Evolutionary conservation across 2,329 filamentous ascomycete species (phyloP).

Genomic region (Pseudogymnoascus sp.): DNA sequence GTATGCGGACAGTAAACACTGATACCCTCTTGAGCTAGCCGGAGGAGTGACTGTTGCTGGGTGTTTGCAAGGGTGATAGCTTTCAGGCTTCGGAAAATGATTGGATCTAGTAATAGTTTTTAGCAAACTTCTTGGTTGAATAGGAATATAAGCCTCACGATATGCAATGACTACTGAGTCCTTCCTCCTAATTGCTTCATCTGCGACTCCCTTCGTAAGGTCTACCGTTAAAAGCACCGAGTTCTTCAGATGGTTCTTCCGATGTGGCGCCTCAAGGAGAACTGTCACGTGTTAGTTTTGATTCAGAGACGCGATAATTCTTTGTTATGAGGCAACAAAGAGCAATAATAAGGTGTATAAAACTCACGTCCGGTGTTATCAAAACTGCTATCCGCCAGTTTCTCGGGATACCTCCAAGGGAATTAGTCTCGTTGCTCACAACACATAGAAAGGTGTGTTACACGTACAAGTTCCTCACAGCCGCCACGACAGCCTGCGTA

Average conservation of each 20-base stretch:
- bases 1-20: slow-evolving; percentile 97
- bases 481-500: slow-evolving; percentile 61
- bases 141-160: slow-evolving; percentile 47
- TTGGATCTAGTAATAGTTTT: slow-evolving; percentile 59
- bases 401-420: slow-evolving; percentile 69
- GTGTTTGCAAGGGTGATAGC: slow-evolving; percentile 76
- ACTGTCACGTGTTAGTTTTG: slow-evolving; percentile 36
- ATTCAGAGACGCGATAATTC: not conserved
- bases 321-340: not conserved
- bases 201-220: slow-evolving; percentile 78
- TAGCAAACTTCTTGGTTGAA: slow-evolving; percentile 8
- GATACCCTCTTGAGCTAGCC: slow-evolving; percentile 77
- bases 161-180: slow-evolving; percentile 83
- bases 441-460: not conserved
- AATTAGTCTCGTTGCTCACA: slow-evolving; percentile 15
- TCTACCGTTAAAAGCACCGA: slow-evolving; percentile 81
- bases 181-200: slow-evolving; percentile 75
- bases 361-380: slow-evolving; percentile 79
- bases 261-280: slow-evolving; percentile 62
- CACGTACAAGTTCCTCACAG: slow-evolving; percentile 72
- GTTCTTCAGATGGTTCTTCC: slow-evolving; percentile 51
- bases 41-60: slow-evolving; percentile 79
- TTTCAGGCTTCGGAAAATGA: slow-evolving; percentile 92
- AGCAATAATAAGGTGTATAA: not conserved
- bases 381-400: slow-evolving; percentile 81